phyloP scores from a whole-genome alignment of 257 asterid genomes.

The Rehmannia glutinosa region DNA sequence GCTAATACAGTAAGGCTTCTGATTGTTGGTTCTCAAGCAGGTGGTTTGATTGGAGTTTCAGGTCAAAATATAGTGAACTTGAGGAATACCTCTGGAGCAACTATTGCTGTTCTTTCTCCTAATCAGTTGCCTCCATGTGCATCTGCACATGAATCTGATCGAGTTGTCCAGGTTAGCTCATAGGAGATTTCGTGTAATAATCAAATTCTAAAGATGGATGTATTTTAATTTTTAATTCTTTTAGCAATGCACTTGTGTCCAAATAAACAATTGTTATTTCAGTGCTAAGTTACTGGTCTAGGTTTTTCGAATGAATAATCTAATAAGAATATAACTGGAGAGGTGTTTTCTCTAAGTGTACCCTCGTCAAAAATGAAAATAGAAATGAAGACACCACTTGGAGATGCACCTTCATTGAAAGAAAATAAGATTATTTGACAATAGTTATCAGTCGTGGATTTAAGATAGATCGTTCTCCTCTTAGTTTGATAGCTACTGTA shows the following conservation, averaged over 20 bases:
- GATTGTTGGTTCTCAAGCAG: constrained; percentile 96
- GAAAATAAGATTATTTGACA: too few relatives aligned
- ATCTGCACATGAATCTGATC: constrained; percentile 89
- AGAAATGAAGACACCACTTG: too few relatives aligned
- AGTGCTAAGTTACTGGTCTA: not conserved
- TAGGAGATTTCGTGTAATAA: not conserved
- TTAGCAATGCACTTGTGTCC: not conserved
- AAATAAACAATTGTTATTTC: not conserved
- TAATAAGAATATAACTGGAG: too few relatives aligned
- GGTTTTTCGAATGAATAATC: not conserved
- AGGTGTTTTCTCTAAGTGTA: too few relatives aligned
- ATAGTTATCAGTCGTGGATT: too few relatives aligned
- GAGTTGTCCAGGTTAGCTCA: constrained; percentile 81
- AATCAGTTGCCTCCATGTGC: constrained; percentile 95
- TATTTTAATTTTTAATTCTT: not conserved
- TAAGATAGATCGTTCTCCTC: too few relatives aligned
- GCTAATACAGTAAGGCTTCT: constrained; percentile 85
- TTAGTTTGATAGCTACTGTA: too few relatives aligned
- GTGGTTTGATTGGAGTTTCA: constrained; percentile 85
- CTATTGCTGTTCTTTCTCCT: constrained; percentile 78
- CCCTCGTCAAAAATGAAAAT: too few relatives aligned
- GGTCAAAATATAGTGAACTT: constrained; percentile 91
- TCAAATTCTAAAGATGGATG: not conserved
- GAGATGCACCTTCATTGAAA: too few relatives aligned
- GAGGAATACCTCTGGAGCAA: constrained; percentile 83